Conservation (phyloP, 78 protist genomes). For the Cavenderia fasciculata region DNA sequence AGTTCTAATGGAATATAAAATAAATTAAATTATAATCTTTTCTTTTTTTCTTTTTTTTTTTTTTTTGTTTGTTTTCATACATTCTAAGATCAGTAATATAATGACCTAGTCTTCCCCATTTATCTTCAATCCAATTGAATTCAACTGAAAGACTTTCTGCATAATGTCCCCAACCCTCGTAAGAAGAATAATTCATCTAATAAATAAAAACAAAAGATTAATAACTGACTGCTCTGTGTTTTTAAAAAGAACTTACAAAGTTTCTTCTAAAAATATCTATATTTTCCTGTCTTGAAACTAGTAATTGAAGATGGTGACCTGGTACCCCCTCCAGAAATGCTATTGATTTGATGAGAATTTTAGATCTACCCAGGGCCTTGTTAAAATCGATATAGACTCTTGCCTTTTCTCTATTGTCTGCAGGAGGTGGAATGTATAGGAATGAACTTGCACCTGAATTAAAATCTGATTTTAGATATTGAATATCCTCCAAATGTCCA, state of each 20-base stretch:
- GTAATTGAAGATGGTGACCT: slow-evolving; percentile 57
- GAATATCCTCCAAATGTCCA: slow-evolving; percentile 18
- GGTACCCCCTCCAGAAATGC: slow-evolving; percentile 50
- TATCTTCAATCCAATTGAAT: slow-evolving; percentile 8
- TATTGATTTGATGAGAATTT: background rate
- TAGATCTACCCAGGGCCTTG: background rate
- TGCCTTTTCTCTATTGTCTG: slow-evolving; percentile 10
- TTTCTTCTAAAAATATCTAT: slow-evolving; percentile 44
- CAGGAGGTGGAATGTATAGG: slow-evolving; percentile 7
- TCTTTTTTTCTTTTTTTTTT: background rate
- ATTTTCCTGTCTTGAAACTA: background rate
- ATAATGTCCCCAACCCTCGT: slow-evolving; percentile 24
- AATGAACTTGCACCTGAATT: slow-evolving; percentile 6
- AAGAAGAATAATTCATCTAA: slow-evolving; percentile 15
- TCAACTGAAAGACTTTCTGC: slow-evolving; percentile 21
- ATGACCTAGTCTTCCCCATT: slow-evolving; percentile 22
- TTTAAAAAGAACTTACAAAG: slow-evolving; percentile 4
- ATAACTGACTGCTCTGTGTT: background rate
- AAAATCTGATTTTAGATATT: background rate
- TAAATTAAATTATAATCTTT: background rate
- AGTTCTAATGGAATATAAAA: background rate
- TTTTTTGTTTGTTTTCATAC: background rate
- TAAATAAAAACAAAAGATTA: background rate
- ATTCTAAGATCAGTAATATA: slow-evolving; percentile 25
- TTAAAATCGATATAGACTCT: slow-evolving; percentile 9